Evolutionary conservation across 2,329 filamentous ascomycete species (phyloP).

Genomic region (Periconia sp.): DNA sequence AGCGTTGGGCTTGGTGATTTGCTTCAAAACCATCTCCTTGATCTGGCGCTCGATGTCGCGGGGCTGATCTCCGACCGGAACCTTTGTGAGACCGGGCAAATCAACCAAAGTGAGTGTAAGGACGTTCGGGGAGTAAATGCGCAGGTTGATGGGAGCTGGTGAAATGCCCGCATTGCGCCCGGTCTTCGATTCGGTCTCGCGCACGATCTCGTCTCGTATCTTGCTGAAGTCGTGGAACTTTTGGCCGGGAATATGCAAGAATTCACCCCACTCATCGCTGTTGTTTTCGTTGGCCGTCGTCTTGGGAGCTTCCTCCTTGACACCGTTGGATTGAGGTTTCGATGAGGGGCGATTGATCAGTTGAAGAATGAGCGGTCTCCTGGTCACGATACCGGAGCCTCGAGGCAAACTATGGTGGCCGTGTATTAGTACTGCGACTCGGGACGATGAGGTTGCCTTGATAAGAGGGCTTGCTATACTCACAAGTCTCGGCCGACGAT

Average conservation of each 20-base stretch:
- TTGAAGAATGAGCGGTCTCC: conserved; percentile 93
- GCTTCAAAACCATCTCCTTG: conserved; percentile 96
- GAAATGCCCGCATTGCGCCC: conserved; percentile 96
- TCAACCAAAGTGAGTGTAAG: conserved; percentile 95
- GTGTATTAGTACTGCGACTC: conserved; percentile 26
- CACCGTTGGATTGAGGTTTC: conserved; percentile 71
- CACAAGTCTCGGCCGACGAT: conserved; percentile 99
- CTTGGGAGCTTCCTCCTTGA: conserved; percentile 61
- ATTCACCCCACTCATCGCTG: conserved; percentile 96
- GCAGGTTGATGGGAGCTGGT: conserved; percentile 92
- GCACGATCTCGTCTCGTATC: conserved; percentile 95
- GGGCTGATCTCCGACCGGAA: conserved; percentile 93
- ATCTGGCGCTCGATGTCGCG: conserved; percentile 97
- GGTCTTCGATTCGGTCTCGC: conserved; percentile 95
- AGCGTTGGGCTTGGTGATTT: conserved; percentile 97
- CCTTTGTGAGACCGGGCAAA: conserved; percentile 93
- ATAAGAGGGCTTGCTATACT: conserved; percentile 43
- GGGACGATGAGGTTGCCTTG: conserved; percentile 1
- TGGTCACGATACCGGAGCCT: conserved; percentile 95
- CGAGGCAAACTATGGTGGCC: conserved; percentile 72
- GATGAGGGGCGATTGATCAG: conserved; percentile 79
- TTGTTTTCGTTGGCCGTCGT: conserved; percentile 86
- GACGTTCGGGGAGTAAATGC: conserved; percentile 98
- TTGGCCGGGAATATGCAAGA: conserved; percentile 94
- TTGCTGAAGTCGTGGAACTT: conserved; percentile 99